A percentile compares a stretch with the other conserved stretches of the same genome.
phyloP scores from a whole-genome alignment of 805 yeast genomes.

The Suhomyces faveliae region DNA sequence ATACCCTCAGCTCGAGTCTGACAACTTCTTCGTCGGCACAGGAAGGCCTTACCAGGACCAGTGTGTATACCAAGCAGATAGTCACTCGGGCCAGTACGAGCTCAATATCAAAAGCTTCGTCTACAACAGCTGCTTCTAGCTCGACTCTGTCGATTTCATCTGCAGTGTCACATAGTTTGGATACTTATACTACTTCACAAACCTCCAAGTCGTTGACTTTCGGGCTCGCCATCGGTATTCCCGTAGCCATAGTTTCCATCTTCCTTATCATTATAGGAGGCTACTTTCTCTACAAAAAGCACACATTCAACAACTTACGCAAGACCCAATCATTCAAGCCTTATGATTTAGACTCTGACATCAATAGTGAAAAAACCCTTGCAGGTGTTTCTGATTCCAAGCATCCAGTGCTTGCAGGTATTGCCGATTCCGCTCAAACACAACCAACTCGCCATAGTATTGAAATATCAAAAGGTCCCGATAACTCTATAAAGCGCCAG shows the following conservation, averaged over 20 bases:
- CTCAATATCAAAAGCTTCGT: background rate
- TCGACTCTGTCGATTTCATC: background rate
- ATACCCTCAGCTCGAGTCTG: constrained; percentile 4
- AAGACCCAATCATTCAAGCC: background rate
- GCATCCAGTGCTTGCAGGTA: too few species aligned
- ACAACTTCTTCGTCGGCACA: constrained; percentile 1
- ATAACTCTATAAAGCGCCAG: constrained; percentile 11
- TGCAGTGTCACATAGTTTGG: background rate
- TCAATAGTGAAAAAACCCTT: background rate
- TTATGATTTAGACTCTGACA: background rate
- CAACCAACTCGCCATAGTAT: background rate
- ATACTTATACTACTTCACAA: constrained; percentile 1
- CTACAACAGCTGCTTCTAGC: background rate
- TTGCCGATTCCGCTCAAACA: background rate
- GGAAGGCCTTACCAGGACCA: background rate
- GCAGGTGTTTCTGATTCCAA: background rate
- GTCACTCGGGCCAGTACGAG: background rate
- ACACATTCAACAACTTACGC: background rate
- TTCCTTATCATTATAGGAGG: constrained; percentile 11
- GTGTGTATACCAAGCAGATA: background rate
- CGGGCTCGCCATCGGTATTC: constrained; percentile 26
- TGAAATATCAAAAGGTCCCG: background rate
- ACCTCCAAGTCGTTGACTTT: constrained; percentile 11
- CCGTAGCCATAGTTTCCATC: constrained; percentile 18
- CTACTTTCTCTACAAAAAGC: constrained; percentile 10